Percentiles rank a stretch among this genome's conserved stretches.
phyloP scores from a whole-genome alignment of 2,329 filamentous ascomycete genomes.

The Raffaelea deltoideospora region DNA sequence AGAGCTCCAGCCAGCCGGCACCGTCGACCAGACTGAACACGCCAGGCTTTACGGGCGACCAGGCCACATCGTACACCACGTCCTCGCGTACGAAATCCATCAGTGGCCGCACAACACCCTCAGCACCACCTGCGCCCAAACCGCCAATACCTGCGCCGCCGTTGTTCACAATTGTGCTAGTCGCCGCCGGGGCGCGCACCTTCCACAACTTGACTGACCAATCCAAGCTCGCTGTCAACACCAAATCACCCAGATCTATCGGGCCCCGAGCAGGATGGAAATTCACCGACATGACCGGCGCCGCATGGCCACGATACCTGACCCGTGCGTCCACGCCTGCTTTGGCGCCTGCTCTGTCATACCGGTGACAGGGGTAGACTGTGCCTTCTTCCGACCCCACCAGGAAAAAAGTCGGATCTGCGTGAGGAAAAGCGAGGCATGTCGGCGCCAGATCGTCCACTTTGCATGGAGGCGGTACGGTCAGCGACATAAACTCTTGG shows the following conservation, averaged over 20 bases:
- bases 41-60: constrained; percentile 87
- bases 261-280: constrained; percentile 90
- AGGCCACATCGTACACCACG: constrained; percentile 88
- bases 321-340: constrained; percentile 84
- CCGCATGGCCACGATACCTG: constrained; percentile 78
- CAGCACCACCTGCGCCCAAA: too few species aligned
- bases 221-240: constrained; percentile 83
- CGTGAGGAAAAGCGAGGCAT: constrained; percentile 84
- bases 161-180: constrained; percentile 34
- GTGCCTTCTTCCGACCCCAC: constrained; percentile 93
- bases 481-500: constrained; percentile 82
- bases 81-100: constrained; percentile 90
- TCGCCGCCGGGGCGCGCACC: constrained; percentile 65
- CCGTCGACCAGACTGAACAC: constrained; percentile 93
- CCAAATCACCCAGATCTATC: constrained; percentile 84
- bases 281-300: constrained; percentile 88
- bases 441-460: constrained; percentile 92
- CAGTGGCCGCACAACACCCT: constrained; percentile 49
- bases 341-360: constrained; percentile 93
- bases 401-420: constrained; percentile 94
- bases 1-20: constrained; percentile 80
- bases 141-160: not conserved
- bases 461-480: constrained; percentile 70
- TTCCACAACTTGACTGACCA: constrained; percentile 98
- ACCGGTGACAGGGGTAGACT: constrained; percentile 92